phyloP scores from a whole-genome alignment of 352 stramenopile species.

The Globisporangium spiculum region DNA sequence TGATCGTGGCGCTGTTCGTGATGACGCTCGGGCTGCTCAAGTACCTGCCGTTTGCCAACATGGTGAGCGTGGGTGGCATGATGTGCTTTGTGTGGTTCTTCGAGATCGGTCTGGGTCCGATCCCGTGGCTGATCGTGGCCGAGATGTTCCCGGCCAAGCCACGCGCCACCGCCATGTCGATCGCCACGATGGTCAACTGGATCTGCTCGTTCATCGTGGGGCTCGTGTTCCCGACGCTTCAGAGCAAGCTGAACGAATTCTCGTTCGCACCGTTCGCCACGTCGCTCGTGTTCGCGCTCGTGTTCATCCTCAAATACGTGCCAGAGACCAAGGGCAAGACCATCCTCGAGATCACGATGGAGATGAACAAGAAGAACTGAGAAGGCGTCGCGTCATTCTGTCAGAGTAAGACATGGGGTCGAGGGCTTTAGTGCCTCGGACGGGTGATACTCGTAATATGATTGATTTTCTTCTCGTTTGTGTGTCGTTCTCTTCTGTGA shows the following conservation, averaged over 20 bases:
- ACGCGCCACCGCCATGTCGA: slow-evolving; percentile 87
- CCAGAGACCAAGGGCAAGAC: slow-evolving; percentile 91
- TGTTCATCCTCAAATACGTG: slow-evolving; percentile 83
- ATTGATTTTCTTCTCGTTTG: too few relatives aligned
- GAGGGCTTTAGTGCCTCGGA: neutral
- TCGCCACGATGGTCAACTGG: slow-evolving; percentile 95
- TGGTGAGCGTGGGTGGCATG: slow-evolving; percentile 55
- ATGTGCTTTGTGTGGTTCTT: slow-evolving; percentile 82
- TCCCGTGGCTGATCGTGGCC: slow-evolving; percentile 96
- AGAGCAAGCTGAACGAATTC: slow-evolving; percentile 79
- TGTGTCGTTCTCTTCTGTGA: too few relatives aligned
- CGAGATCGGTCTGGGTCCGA: slow-evolving; percentile 81
- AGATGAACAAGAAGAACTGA: slow-evolving; percentile 37
- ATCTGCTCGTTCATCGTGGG: slow-evolving; percentile 94
- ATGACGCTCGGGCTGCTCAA: slow-evolving; percentile 68
- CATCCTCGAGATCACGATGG: slow-evolving; percentile 63
- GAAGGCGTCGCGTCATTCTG: neutral
- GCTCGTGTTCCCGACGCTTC: slow-evolving; percentile 91
- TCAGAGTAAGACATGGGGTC: neutral
- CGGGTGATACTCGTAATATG: too few relatives aligned
- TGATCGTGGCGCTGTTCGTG: slow-evolving; percentile 67
- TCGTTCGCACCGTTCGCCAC: slow-evolving; percentile 90
- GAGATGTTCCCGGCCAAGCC: slow-evolving; percentile 96
- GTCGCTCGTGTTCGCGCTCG: slow-evolving; percentile 69
- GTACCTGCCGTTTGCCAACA: slow-evolving; percentile 58